phyloP scores from a whole-genome alignment of 73 alveolate species.

The Tetrahymena thermophila region DNA sequence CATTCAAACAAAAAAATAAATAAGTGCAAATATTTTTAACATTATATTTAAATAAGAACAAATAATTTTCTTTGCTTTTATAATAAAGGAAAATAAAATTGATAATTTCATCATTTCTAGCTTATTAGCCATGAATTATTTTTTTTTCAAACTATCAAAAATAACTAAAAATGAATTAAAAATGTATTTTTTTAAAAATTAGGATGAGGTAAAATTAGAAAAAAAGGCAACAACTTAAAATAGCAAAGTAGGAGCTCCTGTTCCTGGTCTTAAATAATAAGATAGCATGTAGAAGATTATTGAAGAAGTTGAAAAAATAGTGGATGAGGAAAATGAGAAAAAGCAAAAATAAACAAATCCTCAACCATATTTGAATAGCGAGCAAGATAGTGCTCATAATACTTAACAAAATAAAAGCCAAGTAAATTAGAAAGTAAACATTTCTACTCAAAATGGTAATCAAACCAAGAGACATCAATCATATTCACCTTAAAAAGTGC shows the following conservation, averaged over 20 bases:
- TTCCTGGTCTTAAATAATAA: neutral
- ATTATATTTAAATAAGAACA: too few relatives aligned
- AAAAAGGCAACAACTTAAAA: neutral
- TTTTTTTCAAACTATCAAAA: neutral
- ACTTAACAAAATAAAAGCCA: neutral
- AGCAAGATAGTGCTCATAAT: neutral
- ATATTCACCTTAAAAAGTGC: slow-evolving; percentile 8
- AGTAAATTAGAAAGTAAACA: neutral
- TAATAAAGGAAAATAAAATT: too few relatives aligned
- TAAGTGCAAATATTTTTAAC: too few relatives aligned
- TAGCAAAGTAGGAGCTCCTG: neutral
- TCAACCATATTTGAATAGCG: neutral
- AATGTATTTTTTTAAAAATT: neutral
- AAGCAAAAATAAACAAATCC: neutral
- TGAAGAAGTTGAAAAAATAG: neutral
- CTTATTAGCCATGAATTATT: too few relatives aligned
- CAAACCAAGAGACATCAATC: neutral
- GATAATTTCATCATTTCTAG: too few relatives aligned
- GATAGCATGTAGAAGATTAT: neutral
- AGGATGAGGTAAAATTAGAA: neutral
- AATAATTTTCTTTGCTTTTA: too few relatives aligned
- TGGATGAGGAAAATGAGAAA: neutral
- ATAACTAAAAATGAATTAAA: neutral
- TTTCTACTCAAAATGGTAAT: neutral
- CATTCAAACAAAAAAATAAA: too few relatives aligned